Evolutionary conservation across 176 grass and related monocot genomes (phyloP).

Genomic region (Musa beccarii): DNA sequence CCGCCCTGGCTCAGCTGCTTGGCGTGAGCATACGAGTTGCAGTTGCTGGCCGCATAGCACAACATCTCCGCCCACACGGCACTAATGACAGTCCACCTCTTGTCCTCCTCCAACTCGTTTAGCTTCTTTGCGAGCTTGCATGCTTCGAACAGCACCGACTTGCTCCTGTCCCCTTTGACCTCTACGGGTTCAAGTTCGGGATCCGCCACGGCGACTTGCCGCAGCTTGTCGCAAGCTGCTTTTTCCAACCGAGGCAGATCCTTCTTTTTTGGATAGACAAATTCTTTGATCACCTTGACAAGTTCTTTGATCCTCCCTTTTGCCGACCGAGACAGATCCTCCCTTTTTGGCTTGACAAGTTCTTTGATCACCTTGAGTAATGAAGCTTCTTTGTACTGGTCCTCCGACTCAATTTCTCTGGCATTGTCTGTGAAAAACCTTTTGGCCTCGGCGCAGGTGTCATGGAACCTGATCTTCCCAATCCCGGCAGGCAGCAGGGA

Average conservation of each 20-base stretch:
- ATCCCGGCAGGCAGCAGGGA: slow-evolving; percentile 43
- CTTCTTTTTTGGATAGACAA: neutral
- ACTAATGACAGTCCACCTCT: neutral
- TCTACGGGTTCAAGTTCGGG: neutral
- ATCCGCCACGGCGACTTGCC: neutral
- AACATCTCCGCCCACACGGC: slow-evolving; percentile 14
- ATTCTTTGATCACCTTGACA: too few species aligned
- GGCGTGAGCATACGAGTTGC: neutral
- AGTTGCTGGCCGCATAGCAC: neutral
- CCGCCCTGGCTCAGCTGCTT: slow-evolving; percentile 9
- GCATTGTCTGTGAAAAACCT: slow-evolving; percentile 22
- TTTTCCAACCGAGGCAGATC: neutral
- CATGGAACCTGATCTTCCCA: slow-evolving; percentile 38
- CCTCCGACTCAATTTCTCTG: neutral
- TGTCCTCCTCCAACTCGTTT: neutral
- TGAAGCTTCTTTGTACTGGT: too few species aligned
- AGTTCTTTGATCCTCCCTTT: too few species aligned
- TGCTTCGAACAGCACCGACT: slow-evolving; percentile 47
- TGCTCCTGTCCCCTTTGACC: slow-evolving; percentile 46
- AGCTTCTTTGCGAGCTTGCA: slow-evolving; percentile 31
- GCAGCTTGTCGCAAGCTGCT: neutral
- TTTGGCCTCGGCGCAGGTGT: slow-evolving; percentile 44
- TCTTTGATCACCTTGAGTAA: too few species aligned
- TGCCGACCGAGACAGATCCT: too few species aligned
- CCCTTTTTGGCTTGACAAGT: too few species aligned